These are phyloP conservation scores for Solanum chiquidenum DNA, from an alignment of 257 asterid species.

Conservation along the genomic window DNA sequence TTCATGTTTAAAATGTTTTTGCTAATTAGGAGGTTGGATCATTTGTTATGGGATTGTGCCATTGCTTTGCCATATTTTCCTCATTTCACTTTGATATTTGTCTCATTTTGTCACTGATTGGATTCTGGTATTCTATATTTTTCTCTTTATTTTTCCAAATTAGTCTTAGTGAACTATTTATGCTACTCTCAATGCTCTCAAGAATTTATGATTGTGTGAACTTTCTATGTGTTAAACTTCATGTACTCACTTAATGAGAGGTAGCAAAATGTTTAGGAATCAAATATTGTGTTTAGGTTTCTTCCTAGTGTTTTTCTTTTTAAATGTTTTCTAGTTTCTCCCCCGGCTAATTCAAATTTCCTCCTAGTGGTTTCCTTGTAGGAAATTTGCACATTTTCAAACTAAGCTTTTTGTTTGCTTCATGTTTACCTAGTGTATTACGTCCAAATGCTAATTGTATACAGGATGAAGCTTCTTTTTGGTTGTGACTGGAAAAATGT, in stretches of 20 bases:
- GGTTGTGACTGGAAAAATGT: background rate
- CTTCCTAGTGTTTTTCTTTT: background rate
- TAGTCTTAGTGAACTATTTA: background rate
- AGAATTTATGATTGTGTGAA: background rate
- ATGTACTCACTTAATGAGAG: background rate
- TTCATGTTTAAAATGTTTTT: background rate
- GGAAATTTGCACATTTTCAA: background rate
- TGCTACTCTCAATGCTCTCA: background rate
- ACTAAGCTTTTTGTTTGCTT: background rate
- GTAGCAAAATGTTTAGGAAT: background rate
- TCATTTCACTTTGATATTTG: background rate
- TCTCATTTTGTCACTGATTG: background rate
- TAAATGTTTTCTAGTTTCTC: background rate
- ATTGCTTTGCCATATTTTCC: background rate
- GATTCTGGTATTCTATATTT: background rate
- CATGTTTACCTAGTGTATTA: background rate
- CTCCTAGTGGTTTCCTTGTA: background rate
- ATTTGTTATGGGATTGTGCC: background rate
- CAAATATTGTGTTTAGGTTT: background rate
- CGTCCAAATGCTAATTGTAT: background rate
- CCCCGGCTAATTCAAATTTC: background rate
- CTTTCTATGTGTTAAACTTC: background rate
- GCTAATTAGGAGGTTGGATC: background rate
- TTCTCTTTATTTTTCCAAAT: background rate
- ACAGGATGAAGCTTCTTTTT: background rate